These are phyloP conservation scores for Acacia pycnantha DNA, from an alignment of 331 rosid species.

Conservation along the genomic window DNA sequence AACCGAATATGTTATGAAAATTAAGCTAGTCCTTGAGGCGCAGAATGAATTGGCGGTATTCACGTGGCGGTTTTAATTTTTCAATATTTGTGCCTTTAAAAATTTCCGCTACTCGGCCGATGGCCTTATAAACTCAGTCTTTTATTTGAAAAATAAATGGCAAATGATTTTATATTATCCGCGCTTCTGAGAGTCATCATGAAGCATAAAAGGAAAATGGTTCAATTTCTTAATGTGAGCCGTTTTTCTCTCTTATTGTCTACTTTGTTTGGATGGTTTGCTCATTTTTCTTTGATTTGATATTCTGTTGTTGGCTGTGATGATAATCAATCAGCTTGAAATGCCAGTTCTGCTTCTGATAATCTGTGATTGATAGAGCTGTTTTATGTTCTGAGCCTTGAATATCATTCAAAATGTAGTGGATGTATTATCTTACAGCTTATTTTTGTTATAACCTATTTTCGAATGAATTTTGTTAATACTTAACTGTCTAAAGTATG, in stretches of 20 bases:
- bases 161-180: slow-evolving; percentile 69
- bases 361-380: slow-evolving; percentile 68
- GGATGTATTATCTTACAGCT: not conserved
- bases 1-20: slow-evolving; percentile 16
- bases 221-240: slow-evolving; percentile 52
- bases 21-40: slow-evolving; percentile 69
- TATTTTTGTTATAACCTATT: not conserved
- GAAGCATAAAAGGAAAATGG: slow-evolving; percentile 52
- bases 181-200: slow-evolving; percentile 82
- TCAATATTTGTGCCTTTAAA: slow-evolving; percentile 62
- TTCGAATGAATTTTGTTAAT: not conserved
- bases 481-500: too few relatives aligned
- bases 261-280: not conserved
- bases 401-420: not conserved
- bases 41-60: slow-evolving; percentile 44
- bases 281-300: not conserved
- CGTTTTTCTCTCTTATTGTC: not conserved
- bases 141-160: slow-evolving; percentile 26
- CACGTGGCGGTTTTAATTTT: slow-evolving; percentile 56
- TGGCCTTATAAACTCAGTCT: not conserved
- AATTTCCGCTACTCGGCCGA: slow-evolving; percentile 23
- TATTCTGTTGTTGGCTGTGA: slow-evolving; percentile 39
- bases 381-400: slow-evolving; percentile 57
- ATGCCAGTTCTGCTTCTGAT: slow-evolving; percentile 92
- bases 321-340: slow-evolving; percentile 53